A percentile compares a stretch with the other conserved stretches of the same genome.
Evolutionary conservation across 192 early-diverging fungal genomes (phyloP).

Genomic region (Entrophospora sp.): DNA sequence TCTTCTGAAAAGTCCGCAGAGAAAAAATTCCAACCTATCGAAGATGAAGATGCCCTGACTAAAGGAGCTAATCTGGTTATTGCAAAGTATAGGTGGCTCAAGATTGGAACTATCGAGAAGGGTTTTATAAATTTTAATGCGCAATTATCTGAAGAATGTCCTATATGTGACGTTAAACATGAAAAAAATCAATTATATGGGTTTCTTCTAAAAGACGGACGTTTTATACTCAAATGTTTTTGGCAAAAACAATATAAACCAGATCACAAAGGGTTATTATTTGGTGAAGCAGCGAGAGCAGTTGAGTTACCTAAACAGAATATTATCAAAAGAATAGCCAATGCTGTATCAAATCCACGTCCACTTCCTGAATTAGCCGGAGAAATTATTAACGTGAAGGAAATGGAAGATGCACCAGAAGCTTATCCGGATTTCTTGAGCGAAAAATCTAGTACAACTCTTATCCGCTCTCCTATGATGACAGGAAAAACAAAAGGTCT

Average conservation of each 20-base stretch:
- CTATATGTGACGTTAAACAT: neutral
- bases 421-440: constrained; percentile 4
- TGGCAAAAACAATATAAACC: constrained; percentile 15
- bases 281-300: neutral
- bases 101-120: neutral
- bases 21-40: constrained; percentile 2
- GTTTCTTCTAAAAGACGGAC: neutral
- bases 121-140: constrained; percentile 5
- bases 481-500: neutral
- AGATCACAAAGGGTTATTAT: neutral
- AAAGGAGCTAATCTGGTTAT: no score
- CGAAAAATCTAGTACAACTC: no score
- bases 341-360: neutral
- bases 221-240: constrained; percentile 7
- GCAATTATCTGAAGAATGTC: neutral
- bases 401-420: neutral
- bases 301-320: no score
- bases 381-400: neutral
- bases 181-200: constrained; percentile 10
- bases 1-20: constrained; percentile 1
- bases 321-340: neutral
- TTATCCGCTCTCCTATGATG: neutral
- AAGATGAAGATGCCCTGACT: no score
- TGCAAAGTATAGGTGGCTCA: no score
- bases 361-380: neutral